Conservation (phyloP, 1,284 basidiomycete genomes). For the Trichosporon sp. region DNA sequence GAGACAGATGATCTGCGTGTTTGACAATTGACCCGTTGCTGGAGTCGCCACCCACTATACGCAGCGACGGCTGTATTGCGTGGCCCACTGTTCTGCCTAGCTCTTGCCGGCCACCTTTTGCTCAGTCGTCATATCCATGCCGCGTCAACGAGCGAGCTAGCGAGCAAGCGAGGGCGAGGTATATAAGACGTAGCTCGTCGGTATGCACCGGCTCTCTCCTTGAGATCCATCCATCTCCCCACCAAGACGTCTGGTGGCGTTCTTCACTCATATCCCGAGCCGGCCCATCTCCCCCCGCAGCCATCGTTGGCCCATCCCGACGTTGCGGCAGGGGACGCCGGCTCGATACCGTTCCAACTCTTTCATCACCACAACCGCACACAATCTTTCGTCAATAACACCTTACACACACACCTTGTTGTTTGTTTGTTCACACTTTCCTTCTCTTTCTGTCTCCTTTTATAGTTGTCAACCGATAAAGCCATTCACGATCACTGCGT, state of each 20-base stretch:
- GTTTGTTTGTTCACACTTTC: neutral
- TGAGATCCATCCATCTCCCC: conserved; percentile 20
- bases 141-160: no score
- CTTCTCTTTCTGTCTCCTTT: neutral
- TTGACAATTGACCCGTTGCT: neutral
- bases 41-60: conserved; percentile 8
- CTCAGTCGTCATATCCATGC: neutral
- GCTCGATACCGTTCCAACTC: neutral
- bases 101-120: neutral
- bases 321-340: conserved; percentile 12
- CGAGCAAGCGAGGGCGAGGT: neutral
- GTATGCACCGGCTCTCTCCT: neutral
- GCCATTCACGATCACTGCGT: neutral
- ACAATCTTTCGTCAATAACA: neutral
- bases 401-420: neutral
- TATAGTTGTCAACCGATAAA: neutral
- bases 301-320: neutral
- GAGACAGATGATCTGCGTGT: neutral
- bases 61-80: neutral
- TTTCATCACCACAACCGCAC: neutral
- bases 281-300: conserved; percentile 11
- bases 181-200: neutral
- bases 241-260: conserved; percentile 20
- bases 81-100: neutral
- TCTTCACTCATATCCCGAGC: neutral